Evolutionary conservation across 2,329 filamentous ascomycete species (phyloP).

Genomic region (Ceratocystis diversiconidia): DNA sequence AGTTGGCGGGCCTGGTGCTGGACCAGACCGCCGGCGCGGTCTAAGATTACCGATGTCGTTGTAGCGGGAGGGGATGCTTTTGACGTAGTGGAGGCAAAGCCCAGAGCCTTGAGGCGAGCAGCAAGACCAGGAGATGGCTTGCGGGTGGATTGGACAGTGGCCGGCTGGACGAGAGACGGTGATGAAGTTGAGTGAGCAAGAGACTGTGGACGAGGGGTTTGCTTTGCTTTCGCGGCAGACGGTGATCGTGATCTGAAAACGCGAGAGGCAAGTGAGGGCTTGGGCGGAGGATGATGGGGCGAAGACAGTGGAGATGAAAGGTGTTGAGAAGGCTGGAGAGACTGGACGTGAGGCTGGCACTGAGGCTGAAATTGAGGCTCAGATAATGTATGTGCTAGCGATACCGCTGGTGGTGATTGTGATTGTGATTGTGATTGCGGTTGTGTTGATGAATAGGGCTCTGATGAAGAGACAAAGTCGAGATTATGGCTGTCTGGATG

Average conservation of each 20-base stretch:
- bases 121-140: conserved; percentile 51
- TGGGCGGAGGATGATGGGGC: not conserved
- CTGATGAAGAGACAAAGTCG: not conserved
- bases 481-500: not conserved
- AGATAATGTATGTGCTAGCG: not conserved
- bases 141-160: conserved; percentile 28
- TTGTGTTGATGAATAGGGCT: not conserved
- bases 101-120: conserved; percentile 49
- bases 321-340: not conserved
- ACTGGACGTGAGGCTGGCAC: not conserved
- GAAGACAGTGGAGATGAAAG: not conserved
- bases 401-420: conserved; percentile 15
- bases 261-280: conserved; percentile 16
- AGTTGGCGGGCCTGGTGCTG: conserved; percentile 56
- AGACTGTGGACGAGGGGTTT: conserved; percentile 17
- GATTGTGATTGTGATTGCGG: conserved; percentile 6
- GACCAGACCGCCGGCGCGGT: conserved; percentile 51
- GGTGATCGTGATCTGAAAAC: conserved; percentile 17
- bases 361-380: not conserved
- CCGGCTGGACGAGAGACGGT: conserved; percentile 13
- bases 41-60: conserved; percentile 23
- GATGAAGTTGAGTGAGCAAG: conserved; percentile 21
- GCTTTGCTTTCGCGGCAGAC: conserved; percentile 21
- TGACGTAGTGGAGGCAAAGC: conserved; percentile 34
- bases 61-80: conserved; percentile 18